Evolutionary conservation across 768 basidiomycete species (phyloP), one percentile per base, ranked within the genome.

Genomic region (Russula vinacea): DNA sequence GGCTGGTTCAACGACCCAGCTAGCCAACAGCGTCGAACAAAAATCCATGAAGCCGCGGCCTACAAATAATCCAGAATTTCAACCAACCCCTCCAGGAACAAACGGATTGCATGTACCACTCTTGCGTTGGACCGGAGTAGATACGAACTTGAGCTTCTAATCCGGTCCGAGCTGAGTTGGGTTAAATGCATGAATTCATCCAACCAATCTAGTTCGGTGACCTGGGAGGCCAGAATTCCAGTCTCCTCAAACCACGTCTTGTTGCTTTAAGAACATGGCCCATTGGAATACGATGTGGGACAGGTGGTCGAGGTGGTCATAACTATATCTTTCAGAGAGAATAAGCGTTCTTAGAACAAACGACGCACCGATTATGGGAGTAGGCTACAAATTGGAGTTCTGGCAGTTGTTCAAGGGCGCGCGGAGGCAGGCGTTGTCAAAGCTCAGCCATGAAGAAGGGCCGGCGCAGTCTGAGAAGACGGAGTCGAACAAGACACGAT

Each of bases 191-290:
- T 62, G 29, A 72, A 33, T 1, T 70, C 71, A 11, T 79, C 74
- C 77, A 78, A 78, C 79, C 79, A 79, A 63, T 79, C 79, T 39
- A 77, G 68, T 62, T 79, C 77, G 57, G 69, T 60, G 22, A 79
- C 69, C 33, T 74, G 76, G 0, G 67, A 62, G 5, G 65, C 50
- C 1, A 73, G 73, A 14, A 80, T 74, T 0, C 77, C 78, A 8
- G 62, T n/a, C 32, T 58, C 19, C 53, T 56, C 32, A 50, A 77
- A 72, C 74, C 74, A 74, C 10, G 60, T 19, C 57, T 74, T 72
- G 65, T 73, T 71, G 3, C 73, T 75, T 64, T 52, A 24, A 29
- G 6, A 42, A 33, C 19, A 17, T 2, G 42, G 17, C 5, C 65
- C 11, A 58, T 55, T 37, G 50, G 22, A 5, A 29, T 42, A 29